Percentiles rank a stretch among this genome's conserved stretches.
Evolutionary conservation across 371 early-diverging fungal genomes (phyloP).

Genomic region (Choanephora cucurbitarum): DNA sequence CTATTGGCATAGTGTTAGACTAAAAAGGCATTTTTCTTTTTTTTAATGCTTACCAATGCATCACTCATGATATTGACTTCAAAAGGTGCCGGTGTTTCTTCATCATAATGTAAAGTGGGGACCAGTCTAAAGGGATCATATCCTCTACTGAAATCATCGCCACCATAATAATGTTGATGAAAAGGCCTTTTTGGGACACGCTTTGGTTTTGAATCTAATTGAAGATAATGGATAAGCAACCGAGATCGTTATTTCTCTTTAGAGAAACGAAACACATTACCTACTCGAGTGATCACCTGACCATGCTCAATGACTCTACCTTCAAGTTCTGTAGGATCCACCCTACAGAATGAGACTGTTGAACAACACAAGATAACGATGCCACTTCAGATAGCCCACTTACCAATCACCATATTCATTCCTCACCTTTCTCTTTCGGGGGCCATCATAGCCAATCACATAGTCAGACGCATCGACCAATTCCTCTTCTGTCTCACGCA

Average conservation of each 20-base stretch:
- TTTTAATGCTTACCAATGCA: constrained; percentile 54
- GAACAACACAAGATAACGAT: neutral
- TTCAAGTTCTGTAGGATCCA: constrained; percentile 63
- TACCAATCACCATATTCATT: constrained; percentile 71
- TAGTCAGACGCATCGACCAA: constrained; percentile 36
- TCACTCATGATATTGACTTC: constrained; percentile 60
- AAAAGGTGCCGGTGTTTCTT: constrained; percentile 60
- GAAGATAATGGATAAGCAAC: constrained; percentile 12
- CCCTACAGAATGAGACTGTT: constrained; percentile 42
- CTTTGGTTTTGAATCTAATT: constrained; percentile 34
- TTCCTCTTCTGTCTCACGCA: constrained; percentile 27
- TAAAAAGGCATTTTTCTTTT: too few relatives aligned
- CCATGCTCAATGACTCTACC: constrained; percentile 69
- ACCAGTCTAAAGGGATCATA: constrained; percentile 74
- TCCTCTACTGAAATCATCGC: constrained; percentile 46
- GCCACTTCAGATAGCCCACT: neutral
- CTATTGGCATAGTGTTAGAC: too few relatives aligned
- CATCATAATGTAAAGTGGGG: constrained; percentile 55
- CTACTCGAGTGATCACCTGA: constrained; percentile 15
- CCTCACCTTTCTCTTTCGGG: constrained; percentile 62
- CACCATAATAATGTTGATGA: constrained; percentile 36
- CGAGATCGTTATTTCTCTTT: neutral
- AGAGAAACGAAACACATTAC: constrained; percentile 1
- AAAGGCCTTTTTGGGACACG: constrained; percentile 27
- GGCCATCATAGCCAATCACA: constrained; percentile 46